Evolutionary conservation across 2,329 filamentous ascomycete species (phyloP), one percentile per base, ranked within the genome.

Genomic region (Chaetomiaceae sp.): DNA sequence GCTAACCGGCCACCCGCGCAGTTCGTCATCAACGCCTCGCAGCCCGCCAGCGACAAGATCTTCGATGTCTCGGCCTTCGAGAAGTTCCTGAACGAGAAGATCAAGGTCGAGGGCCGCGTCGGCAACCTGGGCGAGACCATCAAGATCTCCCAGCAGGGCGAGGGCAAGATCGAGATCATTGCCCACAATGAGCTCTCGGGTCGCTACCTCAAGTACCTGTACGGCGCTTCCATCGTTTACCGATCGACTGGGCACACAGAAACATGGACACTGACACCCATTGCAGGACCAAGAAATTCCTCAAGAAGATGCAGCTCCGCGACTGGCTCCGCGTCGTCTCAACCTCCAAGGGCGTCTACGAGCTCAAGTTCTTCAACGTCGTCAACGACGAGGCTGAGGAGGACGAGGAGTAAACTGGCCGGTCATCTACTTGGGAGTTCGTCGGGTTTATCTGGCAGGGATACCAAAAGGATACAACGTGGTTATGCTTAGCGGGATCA

Each of bases 341-440:
- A 63, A 97, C 91, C 70, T 89, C 86, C 72, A 91, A 91, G 79
- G 91, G 93, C 69, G 90, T 96, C 60, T 98, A 98, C 80, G 90
- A 96, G 81, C 86, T 98, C 75, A 90, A 95, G 80, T 98, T 98
- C 90, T 98, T 95, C 89, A 98, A 98, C 81, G 90, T 98, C 68
- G 91, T 96, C 67, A 93, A 95, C 74, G 93, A 98, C 71, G 91
- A 90, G 71, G 90, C 81, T 63, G 93, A 97, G 62, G 93, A 98
- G 68, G 93, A 98, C 69, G 93, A 98, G 68, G 93, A 98, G 74
- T 98, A 96, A 81, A 83, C 24, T 40, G 50, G 43, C 33, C 29
- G 29, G 40, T 36, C 35, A 48, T 44, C 42, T 43, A 41, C 33
- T 48, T 47, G 42, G 27, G 51, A 46, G 42, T 49, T 48, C 26